Percentiles rank a stretch among this genome's conserved stretches.
Conservation (phyloP, 2,329 filamentous ascomycete genomes). For the Claviceps maximensis region DNA sequence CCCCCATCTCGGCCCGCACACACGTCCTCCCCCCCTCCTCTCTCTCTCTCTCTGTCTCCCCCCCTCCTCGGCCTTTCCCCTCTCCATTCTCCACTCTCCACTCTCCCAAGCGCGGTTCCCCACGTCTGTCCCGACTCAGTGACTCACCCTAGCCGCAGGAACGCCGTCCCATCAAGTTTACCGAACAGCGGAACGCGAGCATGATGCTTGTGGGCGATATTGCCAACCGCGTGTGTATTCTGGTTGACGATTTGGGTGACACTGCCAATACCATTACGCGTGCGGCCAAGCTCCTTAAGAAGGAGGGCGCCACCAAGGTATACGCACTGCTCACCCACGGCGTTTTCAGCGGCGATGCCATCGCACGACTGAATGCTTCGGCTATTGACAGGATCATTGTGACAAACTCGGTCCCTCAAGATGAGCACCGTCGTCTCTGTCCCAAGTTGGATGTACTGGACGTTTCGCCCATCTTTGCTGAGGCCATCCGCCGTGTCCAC, state of each 20-base stretch:
- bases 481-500: conserved; percentile 91
- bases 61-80: background rate
- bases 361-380: conserved; percentile 85
- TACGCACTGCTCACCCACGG: conserved; percentile 92
- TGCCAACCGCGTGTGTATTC: conserved; percentile 65
- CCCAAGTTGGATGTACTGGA: conserved; percentile 87
- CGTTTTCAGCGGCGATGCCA: conserved; percentile 87
- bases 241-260: conserved; percentile 89
- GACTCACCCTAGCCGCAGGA: conserved; percentile 42
- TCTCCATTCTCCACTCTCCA: background rate
- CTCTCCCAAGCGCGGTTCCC: conserved; percentile 13
- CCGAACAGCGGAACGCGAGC: conserved; percentile 77
- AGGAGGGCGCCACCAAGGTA: conserved; percentile 81
- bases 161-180: conserved; percentile 77
- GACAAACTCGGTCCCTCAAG: conserved; percentile 88
- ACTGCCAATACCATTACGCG: conserved; percentile 96
- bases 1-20: background rate
- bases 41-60: conserved; percentile 14
- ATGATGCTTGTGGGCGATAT: conserved; percentile 95
- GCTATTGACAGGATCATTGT: conserved; percentile 87
- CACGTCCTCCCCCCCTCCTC: too few species aligned
- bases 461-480: conserved; percentile 78
- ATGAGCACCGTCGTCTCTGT: conserved; percentile 64
- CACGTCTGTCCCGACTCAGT: background rate
- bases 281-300: conserved; percentile 92